Evolutionary conservation across 345 rosid species (phyloP), one percentile per base, ranked within the genome.

Genomic region (Pugionium dolabratum): DNA sequence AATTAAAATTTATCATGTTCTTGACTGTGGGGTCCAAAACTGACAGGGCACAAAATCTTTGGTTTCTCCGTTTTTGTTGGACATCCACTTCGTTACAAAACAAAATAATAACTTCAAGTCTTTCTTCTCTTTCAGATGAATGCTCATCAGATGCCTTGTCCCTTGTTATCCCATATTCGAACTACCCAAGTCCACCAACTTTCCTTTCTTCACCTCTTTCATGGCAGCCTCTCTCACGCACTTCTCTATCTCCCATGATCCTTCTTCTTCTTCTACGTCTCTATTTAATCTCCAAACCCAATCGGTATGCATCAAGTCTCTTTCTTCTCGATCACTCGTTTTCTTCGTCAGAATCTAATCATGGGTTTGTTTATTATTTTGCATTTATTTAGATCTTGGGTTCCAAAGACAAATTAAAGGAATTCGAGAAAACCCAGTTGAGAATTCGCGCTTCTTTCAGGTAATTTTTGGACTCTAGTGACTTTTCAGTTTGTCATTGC

Each of bases 31-130:
- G 69, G 63, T 18, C 69, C 35, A 31, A 39, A 62, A 10, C 75
- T 75, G 62, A 51, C 62, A 73, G 66, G 67, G 59, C 76, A 59
- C 62, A 39, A 36, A 62, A 26, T 54, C 83, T 57, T 79, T 61
- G 88, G 58, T 75, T 75, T 79, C 85, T 83, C 88, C 88, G 85
- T 76, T 82, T 73, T 81, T 83, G 75, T 81, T 77, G 85, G 85
- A 58, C 66, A 42, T 65, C 71, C 66, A 73, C 62, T 36, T 73
- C 76, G 64, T 64, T 66, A 4, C 11, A 29, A 3, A 9, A 28
- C 32, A 25, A 6, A 10, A 18, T 36, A 6, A 44, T 33, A 45
- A 36, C 46, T 28, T 3, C 5, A 11, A 29, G 1, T 9, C 6
- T 34, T 42, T 31, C 26, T 60, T 28, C 39, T 50, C 28, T 59